Conservation (phyloP, 805 yeast species). For the Candida wancherniae region DNA sequence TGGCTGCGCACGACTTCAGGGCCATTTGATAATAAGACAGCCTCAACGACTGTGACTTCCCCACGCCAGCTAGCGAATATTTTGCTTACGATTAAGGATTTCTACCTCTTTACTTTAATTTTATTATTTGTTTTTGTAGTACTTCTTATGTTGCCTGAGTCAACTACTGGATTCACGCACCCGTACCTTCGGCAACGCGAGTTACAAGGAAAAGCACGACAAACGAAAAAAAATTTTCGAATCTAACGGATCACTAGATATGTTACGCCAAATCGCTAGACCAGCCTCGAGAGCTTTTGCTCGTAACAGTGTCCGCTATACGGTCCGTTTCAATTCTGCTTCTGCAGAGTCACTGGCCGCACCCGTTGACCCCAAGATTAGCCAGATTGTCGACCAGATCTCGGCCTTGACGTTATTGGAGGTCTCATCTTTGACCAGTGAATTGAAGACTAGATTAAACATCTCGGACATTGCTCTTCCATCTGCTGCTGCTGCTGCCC, state of each 20-base stretch:
- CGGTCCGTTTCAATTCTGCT: slow-evolving; percentile 47
- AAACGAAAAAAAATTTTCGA: slow-evolving; percentile 12
- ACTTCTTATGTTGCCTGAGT: too few relatives aligned
- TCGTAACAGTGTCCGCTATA: slow-evolving; percentile 20
- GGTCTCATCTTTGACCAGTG: slow-evolving; percentile 81
- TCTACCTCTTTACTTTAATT: too few relatives aligned
- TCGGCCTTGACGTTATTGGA: slow-evolving; percentile 87
- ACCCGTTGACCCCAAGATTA: slow-evolving; percentile 82
- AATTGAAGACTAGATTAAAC: slow-evolving; percentile 75
- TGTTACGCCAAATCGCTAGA: slow-evolving; percentile 37
- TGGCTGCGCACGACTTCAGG: slow-evolving; percentile 1
- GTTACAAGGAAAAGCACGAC: slow-evolving; percentile 4
- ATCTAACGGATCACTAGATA: slow-evolving; percentile 8
- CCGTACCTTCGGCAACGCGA: slow-evolving; percentile 13
- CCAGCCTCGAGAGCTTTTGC: slow-evolving; percentile 32
- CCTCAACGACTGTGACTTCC: too few relatives aligned
- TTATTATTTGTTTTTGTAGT: too few relatives aligned
- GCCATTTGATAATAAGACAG: too few relatives aligned
- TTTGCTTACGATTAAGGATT: too few relatives aligned
- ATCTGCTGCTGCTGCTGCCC: slow-evolving; percentile 51
- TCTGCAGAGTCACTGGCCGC: slow-evolving; percentile 33
- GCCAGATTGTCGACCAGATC: slow-evolving; percentile 83
- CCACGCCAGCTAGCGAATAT: too few relatives aligned
- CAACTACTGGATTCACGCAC: too few relatives aligned
- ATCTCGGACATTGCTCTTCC: slow-evolving; percentile 92